These are phyloP conservation scores for Aspergillus felis DNA, from an alignment of 2,329 filamentous ascomycete genomes.

Conservation along the genomic window DNA sequence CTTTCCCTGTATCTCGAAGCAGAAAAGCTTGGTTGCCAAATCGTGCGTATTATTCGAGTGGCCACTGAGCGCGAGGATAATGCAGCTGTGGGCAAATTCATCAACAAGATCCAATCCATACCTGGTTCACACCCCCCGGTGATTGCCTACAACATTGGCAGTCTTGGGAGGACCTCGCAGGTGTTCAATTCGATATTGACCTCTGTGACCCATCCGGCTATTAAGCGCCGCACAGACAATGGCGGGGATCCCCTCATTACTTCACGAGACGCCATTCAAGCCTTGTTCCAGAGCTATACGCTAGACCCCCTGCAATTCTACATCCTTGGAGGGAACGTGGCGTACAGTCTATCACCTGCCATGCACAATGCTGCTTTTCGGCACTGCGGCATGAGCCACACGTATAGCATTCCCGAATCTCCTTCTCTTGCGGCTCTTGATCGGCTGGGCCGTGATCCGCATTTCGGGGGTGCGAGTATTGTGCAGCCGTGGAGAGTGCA, in stretches of 20 bases:
- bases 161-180: conserved; percentile 42
- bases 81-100: conserved; percentile 33
- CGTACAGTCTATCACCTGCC: conserved; percentile 40
- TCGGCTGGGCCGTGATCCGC: conserved; percentile 33
- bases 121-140: conserved; percentile 29
- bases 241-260: conserved; percentile 33
- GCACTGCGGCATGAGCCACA: conserved; percentile 38
- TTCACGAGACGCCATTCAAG: conserved; percentile 34
- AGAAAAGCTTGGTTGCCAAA: conserved; percentile 34
- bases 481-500: conserved; percentile 44
- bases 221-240: conserved; percentile 21
- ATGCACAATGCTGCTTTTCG: conserved; percentile 43
- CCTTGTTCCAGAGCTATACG: conserved; percentile 39
- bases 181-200: conserved; percentile 41
- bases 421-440: conserved; percentile 36
- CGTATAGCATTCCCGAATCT: conserved; percentile 37
- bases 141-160: conserved; percentile 40
- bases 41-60: conserved; percentile 37
- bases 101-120: conserved; percentile 31
- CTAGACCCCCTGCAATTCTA: conserved; percentile 42
- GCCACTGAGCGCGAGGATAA: conserved; percentile 37
- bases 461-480: conserved; percentile 41
- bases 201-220: conserved; percentile 38
- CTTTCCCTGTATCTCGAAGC: conserved; percentile 33
- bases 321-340: conserved; percentile 40